Conservation (phyloP, 129 eudicot genomes). For the Flaveria bidentis region DNA sequence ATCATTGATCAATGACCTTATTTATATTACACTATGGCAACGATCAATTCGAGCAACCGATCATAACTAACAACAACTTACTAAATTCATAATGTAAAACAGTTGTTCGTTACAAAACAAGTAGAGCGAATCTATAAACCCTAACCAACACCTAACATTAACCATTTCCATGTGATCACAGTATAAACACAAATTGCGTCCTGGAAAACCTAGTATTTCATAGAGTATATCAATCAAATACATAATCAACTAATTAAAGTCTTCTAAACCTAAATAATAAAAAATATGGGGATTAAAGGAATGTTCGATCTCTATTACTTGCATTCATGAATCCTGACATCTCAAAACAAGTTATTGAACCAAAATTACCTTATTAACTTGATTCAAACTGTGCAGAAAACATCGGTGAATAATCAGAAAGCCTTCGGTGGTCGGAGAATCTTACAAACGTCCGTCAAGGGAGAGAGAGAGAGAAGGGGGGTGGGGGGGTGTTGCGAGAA, state of each 20-base stretch:
- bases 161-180: slow-evolving; percentile 1
- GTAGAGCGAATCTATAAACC: slow-evolving; percentile 10
- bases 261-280: background rate
- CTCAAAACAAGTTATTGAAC: background rate
- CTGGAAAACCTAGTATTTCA: background rate
- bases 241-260: background rate
- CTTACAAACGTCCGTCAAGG: too few species aligned
- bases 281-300: background rate
- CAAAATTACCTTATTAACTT: background rate
- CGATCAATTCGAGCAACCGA: background rate
- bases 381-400: background rate
- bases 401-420: background rate
- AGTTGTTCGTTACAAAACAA: background rate
- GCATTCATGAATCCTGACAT: background rate
- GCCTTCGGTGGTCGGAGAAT: too few species aligned
- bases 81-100: background rate
- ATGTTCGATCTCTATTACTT: background rate
- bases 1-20: too few species aligned
- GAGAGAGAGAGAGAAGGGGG: too few species aligned
- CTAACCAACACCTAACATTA: slow-evolving; percentile 4
- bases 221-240: background rate
- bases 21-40: background rate
- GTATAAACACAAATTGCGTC: background rate
- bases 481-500: too few species aligned
- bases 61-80: background rate